These are phyloP conservation scores for Ustanciosporium gigantosporum DNA, from an alignment of 1,284 basidiomycete genomes.

Conservation along the genomic window DNA sequence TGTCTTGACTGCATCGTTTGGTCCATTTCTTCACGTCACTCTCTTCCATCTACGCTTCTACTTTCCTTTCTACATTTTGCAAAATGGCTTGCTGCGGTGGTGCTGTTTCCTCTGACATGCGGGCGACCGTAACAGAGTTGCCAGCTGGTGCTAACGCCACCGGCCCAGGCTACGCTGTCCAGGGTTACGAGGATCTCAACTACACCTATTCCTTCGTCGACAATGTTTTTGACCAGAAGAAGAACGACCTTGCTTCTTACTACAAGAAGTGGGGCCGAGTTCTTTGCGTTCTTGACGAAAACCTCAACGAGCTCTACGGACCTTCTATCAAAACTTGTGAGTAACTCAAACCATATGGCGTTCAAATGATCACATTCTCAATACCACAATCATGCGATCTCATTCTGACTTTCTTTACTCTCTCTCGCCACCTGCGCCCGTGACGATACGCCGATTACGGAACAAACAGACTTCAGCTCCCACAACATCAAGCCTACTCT, in stretches of 20 bases:
- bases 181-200: slow-evolving; percentile 50
- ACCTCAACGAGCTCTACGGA: slow-evolving; percentile 58
- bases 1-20: no score
- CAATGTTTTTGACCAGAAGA: slow-evolving; percentile 62
- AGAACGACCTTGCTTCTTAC: slow-evolving; percentile 62
- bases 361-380: no score
- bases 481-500: slow-evolving; percentile 63
- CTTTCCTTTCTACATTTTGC: not conserved
- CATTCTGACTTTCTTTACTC: not conserved
- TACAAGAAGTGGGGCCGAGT: slow-evolving; percentile 64
- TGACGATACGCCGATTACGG: no score
- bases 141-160: slow-evolving; percentile 43
- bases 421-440: not conserved
- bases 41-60: not conserved
- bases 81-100: slow-evolving; percentile 41
- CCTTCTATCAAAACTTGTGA: slow-evolving; percentile 49
- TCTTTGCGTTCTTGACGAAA: slow-evolving; percentile 63
- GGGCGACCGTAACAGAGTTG: slow-evolving; percentile 61
- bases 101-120: slow-evolving; percentile 61
- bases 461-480: slow-evolving; percentile 62
- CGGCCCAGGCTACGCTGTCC: slow-evolving; percentile 48
- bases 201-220: slow-evolving; percentile 63
- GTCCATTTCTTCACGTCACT: no score
- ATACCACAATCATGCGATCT: no score
- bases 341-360: no score